Evolutionary conservation across 306 rosid genomes (phyloP).

Genomic region (Cajanus cajan): DNA sequence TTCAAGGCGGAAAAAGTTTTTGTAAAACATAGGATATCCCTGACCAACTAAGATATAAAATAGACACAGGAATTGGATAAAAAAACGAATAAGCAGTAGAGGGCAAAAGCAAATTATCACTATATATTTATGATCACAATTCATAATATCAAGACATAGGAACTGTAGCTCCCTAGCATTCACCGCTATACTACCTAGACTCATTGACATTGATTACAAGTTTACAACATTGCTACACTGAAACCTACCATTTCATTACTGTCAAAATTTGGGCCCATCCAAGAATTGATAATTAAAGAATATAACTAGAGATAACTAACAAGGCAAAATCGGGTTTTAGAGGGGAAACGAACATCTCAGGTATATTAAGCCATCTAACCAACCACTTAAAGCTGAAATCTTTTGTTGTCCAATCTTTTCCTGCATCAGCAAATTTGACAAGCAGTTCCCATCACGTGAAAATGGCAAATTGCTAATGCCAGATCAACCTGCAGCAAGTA

Average conservation of each 20-base stretch:
- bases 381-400: constrained; percentile 22
- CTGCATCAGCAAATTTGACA: constrained; percentile 23
- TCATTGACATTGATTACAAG: constrained; percentile 17
- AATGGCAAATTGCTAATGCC: constrained; percentile 19
- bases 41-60: not conserved
- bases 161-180: constrained; percentile 21
- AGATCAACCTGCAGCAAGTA: not conserved
- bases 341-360: not conserved
- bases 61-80: not conserved
- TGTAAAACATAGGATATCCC: not conserved
- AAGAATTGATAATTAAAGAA: constrained; percentile 13
- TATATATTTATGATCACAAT: constrained; percentile 12
- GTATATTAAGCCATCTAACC: constrained; percentile 3
- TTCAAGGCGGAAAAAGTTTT: not conserved
- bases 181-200: constrained; percentile 4
- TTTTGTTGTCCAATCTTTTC: constrained; percentile 10
- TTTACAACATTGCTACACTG: constrained; percentile 18
- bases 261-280: constrained; percentile 4
- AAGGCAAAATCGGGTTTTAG: not conserved
- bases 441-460: constrained; percentile 12
- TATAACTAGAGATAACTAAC: not conserved
- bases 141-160: constrained; percentile 19
- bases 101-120: constrained; percentile 14
- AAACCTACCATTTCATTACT: not conserved
- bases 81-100: not conserved